A percentile compares a stretch with the other conserved stretches of the same genome.
phyloP scores from a whole-genome alignment of 2,329 filamentous ascomycete species.

The Ascomycota sp. region DNA sequence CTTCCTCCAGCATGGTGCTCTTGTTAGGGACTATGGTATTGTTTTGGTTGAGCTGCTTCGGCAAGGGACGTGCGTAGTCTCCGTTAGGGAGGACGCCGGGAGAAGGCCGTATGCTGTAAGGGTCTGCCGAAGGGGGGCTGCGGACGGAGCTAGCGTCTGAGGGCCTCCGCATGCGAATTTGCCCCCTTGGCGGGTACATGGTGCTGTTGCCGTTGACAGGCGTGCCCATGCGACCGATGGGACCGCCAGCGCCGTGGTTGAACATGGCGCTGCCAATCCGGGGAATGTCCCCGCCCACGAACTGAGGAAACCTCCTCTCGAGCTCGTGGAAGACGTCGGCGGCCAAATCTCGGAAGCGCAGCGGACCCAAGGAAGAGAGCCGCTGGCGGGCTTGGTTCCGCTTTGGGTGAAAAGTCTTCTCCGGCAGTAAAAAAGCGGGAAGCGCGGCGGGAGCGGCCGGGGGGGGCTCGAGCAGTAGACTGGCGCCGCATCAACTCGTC shows the following conservation, averaged over 20 bases:
- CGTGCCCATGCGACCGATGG: conserved; percentile 38
- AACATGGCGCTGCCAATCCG: conserved; percentile 49
- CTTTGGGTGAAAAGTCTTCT: conserved; percentile 82
- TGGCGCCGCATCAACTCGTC: conserved; percentile 85
- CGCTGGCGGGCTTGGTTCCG: conserved; percentile 95
- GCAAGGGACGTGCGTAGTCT: conserved; percentile 55
- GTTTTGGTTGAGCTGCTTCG: conserved; percentile 70
- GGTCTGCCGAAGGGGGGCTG: conserved; percentile 20
- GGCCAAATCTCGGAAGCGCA: conserved; percentile 75
- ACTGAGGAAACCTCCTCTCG: conserved; percentile 72
- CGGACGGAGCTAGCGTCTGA: conserved; percentile 43
- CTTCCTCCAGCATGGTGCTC: conserved; percentile 91
- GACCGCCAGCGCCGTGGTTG: conserved; percentile 31
- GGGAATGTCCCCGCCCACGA: conserved; percentile 48
- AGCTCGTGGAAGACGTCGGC: conserved; percentile 94
- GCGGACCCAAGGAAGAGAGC: conserved; percentile 69
- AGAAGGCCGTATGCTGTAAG: conserved; percentile 36
- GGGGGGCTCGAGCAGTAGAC: conserved; percentile 34
- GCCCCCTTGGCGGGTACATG: conserved; percentile 27
- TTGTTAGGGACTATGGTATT: conserved; percentile 97
- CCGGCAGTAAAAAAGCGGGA: conserved; percentile 65
- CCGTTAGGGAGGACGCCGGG: conserved; percentile 36
- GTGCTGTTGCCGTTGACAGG: conserved; percentile 41
- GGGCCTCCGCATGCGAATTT: conserved; percentile 32
- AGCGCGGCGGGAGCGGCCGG: conserved; percentile 30